Conservation (phyloP, 2,329 filamentous ascomycete species). For the Exophiala alcalophila region DNA sequence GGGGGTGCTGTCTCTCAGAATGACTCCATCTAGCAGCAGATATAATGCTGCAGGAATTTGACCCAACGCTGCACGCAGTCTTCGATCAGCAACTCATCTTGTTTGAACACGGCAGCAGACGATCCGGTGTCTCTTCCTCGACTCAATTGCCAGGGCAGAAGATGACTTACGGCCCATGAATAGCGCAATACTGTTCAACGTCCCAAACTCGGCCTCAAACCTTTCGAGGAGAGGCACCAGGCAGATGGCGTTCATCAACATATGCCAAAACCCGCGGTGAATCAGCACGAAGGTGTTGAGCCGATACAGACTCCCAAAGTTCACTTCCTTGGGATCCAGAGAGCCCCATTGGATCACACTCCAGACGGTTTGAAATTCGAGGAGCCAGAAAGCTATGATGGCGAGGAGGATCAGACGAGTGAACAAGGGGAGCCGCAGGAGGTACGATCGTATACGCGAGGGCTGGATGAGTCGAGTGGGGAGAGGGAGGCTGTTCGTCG, state of each 20-base stretch:
- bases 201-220: conserved; percentile 91
- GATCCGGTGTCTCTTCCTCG: background rate
- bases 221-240: conserved; percentile 85
- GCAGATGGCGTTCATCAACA: conserved; percentile 73
- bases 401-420: conserved; percentile 68
- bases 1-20: conserved; percentile 68
- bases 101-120: background rate
- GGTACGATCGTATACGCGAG: conserved; percentile 71
- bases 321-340: conserved; percentile 73
- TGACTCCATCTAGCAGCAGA: conserved; percentile 69
- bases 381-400: conserved; percentile 67
- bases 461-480: conserved; percentile 57
- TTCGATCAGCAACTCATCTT: conserved; percentile 2
- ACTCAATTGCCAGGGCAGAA: too few species aligned
- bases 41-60: conserved; percentile 82
- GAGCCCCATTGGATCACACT: conserved; percentile 73
- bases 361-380: conserved; percentile 67
- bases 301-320: conserved; percentile 83
- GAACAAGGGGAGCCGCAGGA: conserved; percentile 81
- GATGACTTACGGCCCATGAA: conserved; percentile 82
- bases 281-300: conserved; percentile 90
- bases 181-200: conserved; percentile 77
- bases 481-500: conserved; percentile 21
- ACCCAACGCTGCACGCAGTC: conserved; percentile 65
- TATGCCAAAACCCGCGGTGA: conserved; percentile 77